Percentiles rank a stretch among this genome's conserved stretches.
Conservation (phyloP, 306 rosid species). For the Vicia villosa region DNA sequence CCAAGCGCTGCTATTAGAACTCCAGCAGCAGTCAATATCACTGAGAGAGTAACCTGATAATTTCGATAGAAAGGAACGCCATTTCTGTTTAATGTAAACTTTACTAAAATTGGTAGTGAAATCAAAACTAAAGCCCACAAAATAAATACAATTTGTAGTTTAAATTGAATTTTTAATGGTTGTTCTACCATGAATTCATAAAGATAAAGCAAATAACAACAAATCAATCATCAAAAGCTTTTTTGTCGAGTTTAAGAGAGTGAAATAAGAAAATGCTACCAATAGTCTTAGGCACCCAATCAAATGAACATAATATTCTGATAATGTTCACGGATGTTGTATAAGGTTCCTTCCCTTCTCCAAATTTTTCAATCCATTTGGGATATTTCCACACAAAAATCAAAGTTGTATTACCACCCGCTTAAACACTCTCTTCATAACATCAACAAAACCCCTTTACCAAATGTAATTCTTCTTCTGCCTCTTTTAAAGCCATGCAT, state of each 20-base stretch:
- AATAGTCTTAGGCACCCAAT: slow-evolving; percentile 28
- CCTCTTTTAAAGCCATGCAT: slow-evolving; percentile 11
- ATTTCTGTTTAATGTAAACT: slow-evolving; percentile 25
- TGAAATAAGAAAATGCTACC: slow-evolving; percentile 9
- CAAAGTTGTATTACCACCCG: background rate
- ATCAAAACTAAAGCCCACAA: slow-evolving; percentile 11
- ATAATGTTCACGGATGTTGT: background rate
- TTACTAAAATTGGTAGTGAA: slow-evolving; percentile 23
- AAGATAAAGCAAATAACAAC: background rate
- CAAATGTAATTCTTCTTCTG: slow-evolving; percentile 19
- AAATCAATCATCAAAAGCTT: slow-evolving; percentile 12
- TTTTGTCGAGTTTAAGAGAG: slow-evolving; percentile 16
- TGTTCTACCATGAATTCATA: slow-evolving; percentile 13
- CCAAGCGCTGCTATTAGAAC: slow-evolving; percentile 91
- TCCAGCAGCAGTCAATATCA: slow-evolving; percentile 76
- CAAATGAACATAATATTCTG: slow-evolving; percentile 8
- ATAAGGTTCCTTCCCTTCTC: slow-evolving; percentile 14
- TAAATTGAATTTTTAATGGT: slow-evolving; percentile 19
- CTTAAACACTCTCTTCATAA: background rate
- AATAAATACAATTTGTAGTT: slow-evolving; percentile 14
- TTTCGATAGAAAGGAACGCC: slow-evolving; percentile 28
- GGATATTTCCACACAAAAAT: slow-evolving; percentile 15
- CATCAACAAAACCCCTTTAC: background rate
- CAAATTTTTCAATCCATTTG: background rate
- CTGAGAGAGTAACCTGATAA: slow-evolving; percentile 81